Conservation (phyloP, 352 stramenopile species). For the Pythium dissimile region DNA sequence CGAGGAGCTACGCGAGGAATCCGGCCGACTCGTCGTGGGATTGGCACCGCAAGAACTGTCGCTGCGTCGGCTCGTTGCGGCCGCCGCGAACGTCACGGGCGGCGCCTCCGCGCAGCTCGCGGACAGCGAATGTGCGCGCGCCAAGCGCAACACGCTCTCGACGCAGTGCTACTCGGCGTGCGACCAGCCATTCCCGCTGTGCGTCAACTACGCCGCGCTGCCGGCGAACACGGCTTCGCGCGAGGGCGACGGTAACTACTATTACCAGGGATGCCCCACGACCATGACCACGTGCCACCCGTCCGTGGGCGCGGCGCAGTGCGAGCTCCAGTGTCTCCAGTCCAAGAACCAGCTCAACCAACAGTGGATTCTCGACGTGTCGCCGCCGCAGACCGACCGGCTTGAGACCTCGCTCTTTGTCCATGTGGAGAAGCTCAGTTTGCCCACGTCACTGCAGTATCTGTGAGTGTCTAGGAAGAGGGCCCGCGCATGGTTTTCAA, state of each 20-base stretch:
- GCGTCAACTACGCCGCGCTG: constrained; percentile 54
- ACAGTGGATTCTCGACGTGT: constrained; percentile 55
- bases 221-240: constrained; percentile 25
- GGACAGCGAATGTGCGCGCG: constrained; percentile 28
- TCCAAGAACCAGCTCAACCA: constrained; percentile 24
- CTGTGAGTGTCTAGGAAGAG: constrained; percentile 32
- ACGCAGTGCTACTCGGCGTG: constrained; percentile 55
- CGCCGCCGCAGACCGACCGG: constrained; percentile 64
- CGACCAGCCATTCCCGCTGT: constrained; percentile 30
- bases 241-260: constrained; percentile 51
- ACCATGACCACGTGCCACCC: constrained; percentile 48
- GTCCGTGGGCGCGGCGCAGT: constrained; percentile 37
- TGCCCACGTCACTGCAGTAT: constrained; percentile 53
- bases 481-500: neutral
- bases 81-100: constrained; percentile 3
- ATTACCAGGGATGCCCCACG: constrained; percentile 55
- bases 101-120: neutral
- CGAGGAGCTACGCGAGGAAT: too few species aligned
- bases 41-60: neutral
- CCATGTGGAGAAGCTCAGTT: constrained; percentile 39
- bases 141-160: constrained; percentile 51
- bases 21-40: too few species aligned
- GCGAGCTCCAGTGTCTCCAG: constrained; percentile 67
- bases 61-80: constrained; percentile 2
- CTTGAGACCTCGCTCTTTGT: constrained; percentile 59